Evolutionary conservation across 2,329 filamentous ascomycete genomes (phyloP), one percentile per base, ranked within the genome.

Genomic region (Juglanconis sp.): DNA sequence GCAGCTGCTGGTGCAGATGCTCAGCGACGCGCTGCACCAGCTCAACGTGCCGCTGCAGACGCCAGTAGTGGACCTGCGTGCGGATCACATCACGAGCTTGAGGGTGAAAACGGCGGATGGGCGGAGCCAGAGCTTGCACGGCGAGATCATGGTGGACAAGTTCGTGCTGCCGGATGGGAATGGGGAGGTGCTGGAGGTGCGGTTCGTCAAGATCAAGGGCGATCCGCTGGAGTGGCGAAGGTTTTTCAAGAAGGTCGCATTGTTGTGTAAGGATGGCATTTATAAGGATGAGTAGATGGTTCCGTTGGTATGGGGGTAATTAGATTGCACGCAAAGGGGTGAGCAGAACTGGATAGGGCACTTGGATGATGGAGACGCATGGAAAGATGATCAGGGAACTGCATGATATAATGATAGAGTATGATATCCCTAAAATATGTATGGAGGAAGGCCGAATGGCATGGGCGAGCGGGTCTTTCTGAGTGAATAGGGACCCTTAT

Each of bases 181-280:
- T 65, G 77, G 65, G 68, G 88, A 90, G 63, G 74, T 94, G 36
- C 81, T 93, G 31, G 93, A 97, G 73, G 90, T 97, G 34, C 84
- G 92, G 55, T 98, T 99, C 71, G 85, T 96, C 66, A 99, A 99
- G 77, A 83, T 91, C 57, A 97, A 96, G 77, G 95, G 95, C 5
- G 95, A 99, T 77, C 95, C 95, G 5, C 77, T 99, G 53, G 94
- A 98, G 77, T 99, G 96, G 95, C 85, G 95, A 63, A 81, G 95
- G 38, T 92, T 99, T 72, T 99, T 99, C 81, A 99, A 99, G 77
- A 93, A 92, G 74, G 85, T 97, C n/a, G 91, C 91, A 35, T 81
- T 96, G 64, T 79, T 94, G 62, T 96, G 93, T 76, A 91, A 91
- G 70, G 92, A 96, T 71, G 92, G 87, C 8, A 88, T 98, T 49